These are phyloP conservation scores for Neofusicoccum sp. DNA, from an alignment of 2,329 filamentous ascomycete genomes.

Conservation along the genomic window DNA sequence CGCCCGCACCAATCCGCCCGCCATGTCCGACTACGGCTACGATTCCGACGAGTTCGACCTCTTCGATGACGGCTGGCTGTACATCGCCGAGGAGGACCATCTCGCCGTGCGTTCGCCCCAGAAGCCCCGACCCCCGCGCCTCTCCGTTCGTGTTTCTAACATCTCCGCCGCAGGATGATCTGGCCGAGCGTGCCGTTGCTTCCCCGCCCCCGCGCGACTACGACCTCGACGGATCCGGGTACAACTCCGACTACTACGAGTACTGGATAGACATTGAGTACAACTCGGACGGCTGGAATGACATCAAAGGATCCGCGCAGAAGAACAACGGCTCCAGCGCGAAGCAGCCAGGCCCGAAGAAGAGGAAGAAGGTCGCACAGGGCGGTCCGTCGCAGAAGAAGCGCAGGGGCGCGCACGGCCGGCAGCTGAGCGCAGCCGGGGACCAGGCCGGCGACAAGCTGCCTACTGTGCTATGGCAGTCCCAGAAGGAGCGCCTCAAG, in stretches of 20 bases:
- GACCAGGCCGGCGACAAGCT: background rate
- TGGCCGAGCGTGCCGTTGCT: constrained; percentile 51
- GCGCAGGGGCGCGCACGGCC: constrained; percentile 18
- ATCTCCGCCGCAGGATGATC: constrained; percentile 47
- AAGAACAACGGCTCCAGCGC: constrained; percentile 26
- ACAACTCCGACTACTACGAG: constrained; percentile 51
- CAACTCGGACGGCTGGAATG: constrained; percentile 50
- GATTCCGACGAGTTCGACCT: constrained; percentile 41
- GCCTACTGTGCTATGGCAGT: constrained; percentile 38
- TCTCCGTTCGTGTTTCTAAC: constrained; percentile 16
- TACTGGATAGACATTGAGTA: constrained; percentile 55
- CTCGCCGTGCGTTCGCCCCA: constrained; percentile 35
- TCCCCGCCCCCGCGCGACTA: constrained; percentile 43
- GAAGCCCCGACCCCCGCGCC: background rate
- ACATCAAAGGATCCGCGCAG: constrained; percentile 32
- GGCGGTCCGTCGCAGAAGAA: constrained; percentile 25
- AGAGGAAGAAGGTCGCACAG: constrained; percentile 23
- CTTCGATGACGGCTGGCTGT: constrained; percentile 47
- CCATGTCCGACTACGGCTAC: constrained; percentile 47
- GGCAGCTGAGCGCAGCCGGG: background rate
- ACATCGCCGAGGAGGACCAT: constrained; percentile 49
- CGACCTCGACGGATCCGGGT: constrained; percentile 34
- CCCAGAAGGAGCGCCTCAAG: constrained; percentile 28
- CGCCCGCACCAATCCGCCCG: background rate
- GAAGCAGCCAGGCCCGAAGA: constrained; percentile 35